phyloP scores from a whole-genome alignment of 1,284 basidiomycete genomes.

The Ceratobasidium sp. region DNA sequence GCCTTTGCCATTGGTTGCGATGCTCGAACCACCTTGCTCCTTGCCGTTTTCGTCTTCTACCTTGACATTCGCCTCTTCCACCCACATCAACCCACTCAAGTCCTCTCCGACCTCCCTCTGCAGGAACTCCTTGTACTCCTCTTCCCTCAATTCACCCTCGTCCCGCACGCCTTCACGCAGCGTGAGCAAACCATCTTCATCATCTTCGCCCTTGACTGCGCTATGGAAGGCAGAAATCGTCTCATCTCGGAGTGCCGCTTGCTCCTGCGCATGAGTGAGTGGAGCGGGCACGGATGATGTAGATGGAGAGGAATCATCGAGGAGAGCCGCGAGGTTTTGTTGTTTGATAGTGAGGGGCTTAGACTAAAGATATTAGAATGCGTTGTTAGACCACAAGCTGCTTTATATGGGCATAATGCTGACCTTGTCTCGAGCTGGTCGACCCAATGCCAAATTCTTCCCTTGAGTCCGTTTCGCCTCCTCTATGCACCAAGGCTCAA shows the following conservation, averaged over 20 bases:
- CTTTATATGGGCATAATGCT: slow-evolving; percentile 44
- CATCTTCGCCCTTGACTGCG: slow-evolving; percentile 58
- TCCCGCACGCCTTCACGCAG: slow-evolving; percentile 81
- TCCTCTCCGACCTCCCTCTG: slow-evolving; percentile 85
- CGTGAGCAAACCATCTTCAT: slow-evolving; percentile 68
- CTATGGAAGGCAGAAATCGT: slow-evolving; percentile 84
- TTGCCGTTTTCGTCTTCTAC: slow-evolving; percentile 54
- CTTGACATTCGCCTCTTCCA: slow-evolving; percentile 53
- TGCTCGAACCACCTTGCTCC: slow-evolving; percentile 48
- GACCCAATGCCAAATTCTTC: slow-evolving; percentile 23
- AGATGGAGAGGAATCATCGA: slow-evolving; percentile 63
- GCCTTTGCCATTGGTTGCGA: slow-evolving; percentile 44
- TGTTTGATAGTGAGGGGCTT: slow-evolving; percentile 72
- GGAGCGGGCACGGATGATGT: slow-evolving; percentile 60
- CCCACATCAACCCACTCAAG: slow-evolving; percentile 62
- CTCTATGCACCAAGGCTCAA: slow-evolving; percentile 61
- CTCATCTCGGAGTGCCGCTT: slow-evolving; percentile 78
- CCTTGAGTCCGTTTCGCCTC: slow-evolving; percentile 62
- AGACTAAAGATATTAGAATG: slow-evolving; percentile 52
- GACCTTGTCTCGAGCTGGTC: slow-evolving; percentile 61
- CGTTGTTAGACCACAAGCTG: slow-evolving; percentile 11
- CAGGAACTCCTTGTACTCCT: slow-evolving; percentile 84
- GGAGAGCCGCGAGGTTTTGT: slow-evolving; percentile 65
- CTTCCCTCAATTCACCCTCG: slow-evolving; percentile 76
- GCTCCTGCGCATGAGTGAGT: slow-evolving; percentile 83